phyloP scores from a whole-genome alignment of 1,284 basidiomycete species.

The Leccinum colubrinum region DNA sequence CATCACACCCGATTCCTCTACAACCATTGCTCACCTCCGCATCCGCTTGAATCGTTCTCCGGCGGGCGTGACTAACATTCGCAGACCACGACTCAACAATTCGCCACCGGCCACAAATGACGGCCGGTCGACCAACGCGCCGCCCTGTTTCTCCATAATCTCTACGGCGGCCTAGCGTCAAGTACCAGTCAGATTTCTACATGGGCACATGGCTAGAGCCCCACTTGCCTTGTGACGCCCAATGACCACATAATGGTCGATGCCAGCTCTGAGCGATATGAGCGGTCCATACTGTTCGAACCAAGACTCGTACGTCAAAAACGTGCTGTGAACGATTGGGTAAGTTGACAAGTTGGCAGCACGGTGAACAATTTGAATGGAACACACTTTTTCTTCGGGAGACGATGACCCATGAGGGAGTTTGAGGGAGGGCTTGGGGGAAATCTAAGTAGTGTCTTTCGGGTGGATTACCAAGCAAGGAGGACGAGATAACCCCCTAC shows the following conservation, averaged over 20 bases:
- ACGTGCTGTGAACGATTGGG: not conserved
- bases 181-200: not conserved
- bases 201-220: not conserved
- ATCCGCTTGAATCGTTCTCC: conserved; percentile 10
- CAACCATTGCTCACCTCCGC: conserved; percentile 1
- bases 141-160: conserved; percentile 17
- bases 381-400: conserved; percentile 8
- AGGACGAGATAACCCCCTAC: not conserved
- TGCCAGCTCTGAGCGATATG: conserved; percentile 12
- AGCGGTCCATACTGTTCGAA: conserved; percentile 13
- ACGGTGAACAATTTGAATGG: not conserved
- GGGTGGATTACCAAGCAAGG: not conserved
- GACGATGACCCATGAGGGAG: conserved; percentile 7
- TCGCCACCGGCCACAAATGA: conserved; percentile 5
- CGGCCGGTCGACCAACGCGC: conserved; percentile 2
- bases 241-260: conserved; percentile 11
- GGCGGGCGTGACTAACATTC: not conserved
- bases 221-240: conserved; percentile 13
- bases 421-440: conserved; percentile 12
- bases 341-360: not conserved
- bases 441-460: not conserved
- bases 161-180: conserved; percentile 10
- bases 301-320: conserved; percentile 9
- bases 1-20: not conserved
- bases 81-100: conserved; percentile 11